Percentiles rank a stretch among this genome's conserved stretches.
These are phyloP conservation scores for Verticillium nubilum DNA, from an alignment of 2,329 filamentous ascomycete genomes.

Conservation along the genomic window DNA sequence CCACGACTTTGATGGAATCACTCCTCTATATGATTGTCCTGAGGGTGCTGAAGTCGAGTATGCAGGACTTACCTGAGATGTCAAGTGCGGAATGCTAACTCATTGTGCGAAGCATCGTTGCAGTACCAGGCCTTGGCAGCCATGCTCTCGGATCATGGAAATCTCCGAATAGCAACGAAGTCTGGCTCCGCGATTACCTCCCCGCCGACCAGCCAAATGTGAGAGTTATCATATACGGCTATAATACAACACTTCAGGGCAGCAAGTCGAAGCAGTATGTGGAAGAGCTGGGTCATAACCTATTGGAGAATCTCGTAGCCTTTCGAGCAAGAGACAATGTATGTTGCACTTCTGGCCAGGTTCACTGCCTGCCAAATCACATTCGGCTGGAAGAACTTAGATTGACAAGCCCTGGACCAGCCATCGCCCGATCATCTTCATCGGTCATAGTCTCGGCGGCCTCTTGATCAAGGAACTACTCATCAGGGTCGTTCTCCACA, in stretches of 20 bases:
- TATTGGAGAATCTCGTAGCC: conserved; percentile 11
- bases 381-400: background rate
- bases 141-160: conserved; percentile 24
- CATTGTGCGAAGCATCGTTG: conserved; percentile 16
- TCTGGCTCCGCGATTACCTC: conserved; percentile 24
- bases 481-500: background rate
- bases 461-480: conserved; percentile 19
- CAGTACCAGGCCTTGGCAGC: conserved; percentile 20
- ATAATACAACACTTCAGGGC: conserved; percentile 18
- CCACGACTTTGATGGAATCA: conserved; percentile 17
- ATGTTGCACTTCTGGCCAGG: background rate
- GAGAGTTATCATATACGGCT: conserved; percentile 22
- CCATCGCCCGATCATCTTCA: conserved; percentile 16
- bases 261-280: conserved; percentile 16
- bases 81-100: conserved; percentile 2
- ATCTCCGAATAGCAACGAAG: conserved; percentile 13
- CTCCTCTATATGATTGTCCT: conserved; percentile 15
- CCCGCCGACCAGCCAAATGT: conserved; percentile 13
- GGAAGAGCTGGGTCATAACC: conserved; percentile 9
- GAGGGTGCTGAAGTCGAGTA: conserved; percentile 14
- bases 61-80: background rate
- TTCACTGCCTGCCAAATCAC: background rate
- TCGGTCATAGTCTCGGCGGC: conserved; percentile 20
- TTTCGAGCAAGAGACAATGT: conserved; percentile 11
- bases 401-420: conserved; percentile 2